phyloP scores from a whole-genome alignment of 2,329 filamentous ascomycete genomes.

The Aphanocladium album region DNA sequence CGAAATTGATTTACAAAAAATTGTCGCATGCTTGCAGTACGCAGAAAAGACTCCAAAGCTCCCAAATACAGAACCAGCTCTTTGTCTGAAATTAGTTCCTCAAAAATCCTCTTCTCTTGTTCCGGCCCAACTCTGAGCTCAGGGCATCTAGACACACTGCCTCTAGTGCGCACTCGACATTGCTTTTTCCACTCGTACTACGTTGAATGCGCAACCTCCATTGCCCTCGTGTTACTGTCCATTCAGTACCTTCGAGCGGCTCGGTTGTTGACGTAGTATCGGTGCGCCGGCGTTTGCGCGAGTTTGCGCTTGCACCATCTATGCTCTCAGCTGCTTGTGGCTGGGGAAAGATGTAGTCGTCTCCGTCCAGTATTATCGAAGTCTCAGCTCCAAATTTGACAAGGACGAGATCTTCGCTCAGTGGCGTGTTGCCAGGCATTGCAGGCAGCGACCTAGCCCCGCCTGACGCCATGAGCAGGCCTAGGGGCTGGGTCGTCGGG shows the following conservation, averaged over 20 bases:
- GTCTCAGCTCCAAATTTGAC: conserved; percentile 57
- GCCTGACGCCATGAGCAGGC: conserved; percentile 62
- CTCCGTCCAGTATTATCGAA: conserved; percentile 55
- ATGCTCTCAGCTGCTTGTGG: conserved; percentile 24
- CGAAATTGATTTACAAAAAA: neutral
- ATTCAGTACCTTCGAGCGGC: conserved; percentile 31
- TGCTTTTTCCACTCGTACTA: conserved; percentile 42
- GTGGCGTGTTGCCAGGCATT: conserved; percentile 62
- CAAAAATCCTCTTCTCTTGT: conserved; percentile 61
- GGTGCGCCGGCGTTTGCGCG: conserved; percentile 42
- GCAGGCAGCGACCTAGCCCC: conserved; percentile 56
- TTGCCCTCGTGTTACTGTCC: conserved; percentile 64
- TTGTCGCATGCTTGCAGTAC: neutral
- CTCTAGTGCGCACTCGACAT: conserved; percentile 66
- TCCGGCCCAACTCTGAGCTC: conserved; percentile 61
- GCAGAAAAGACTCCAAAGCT: neutral
- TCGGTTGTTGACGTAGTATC: conserved; percentile 22
- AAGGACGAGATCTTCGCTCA: conserved; percentile 66
- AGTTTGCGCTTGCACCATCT: conserved; percentile 14
- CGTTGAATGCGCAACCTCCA: conserved; percentile 66
- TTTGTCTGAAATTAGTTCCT: conserved; percentile 14
- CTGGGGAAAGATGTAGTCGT: conserved; percentile 34
- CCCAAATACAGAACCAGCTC: neutral
- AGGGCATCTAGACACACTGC: conserved; percentile 73
- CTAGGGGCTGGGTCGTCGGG: conserved; percentile 53